Base-by-base conservation (phyloP, 352 stramenopile species). In the Pythium phragmiticola region DNA sequence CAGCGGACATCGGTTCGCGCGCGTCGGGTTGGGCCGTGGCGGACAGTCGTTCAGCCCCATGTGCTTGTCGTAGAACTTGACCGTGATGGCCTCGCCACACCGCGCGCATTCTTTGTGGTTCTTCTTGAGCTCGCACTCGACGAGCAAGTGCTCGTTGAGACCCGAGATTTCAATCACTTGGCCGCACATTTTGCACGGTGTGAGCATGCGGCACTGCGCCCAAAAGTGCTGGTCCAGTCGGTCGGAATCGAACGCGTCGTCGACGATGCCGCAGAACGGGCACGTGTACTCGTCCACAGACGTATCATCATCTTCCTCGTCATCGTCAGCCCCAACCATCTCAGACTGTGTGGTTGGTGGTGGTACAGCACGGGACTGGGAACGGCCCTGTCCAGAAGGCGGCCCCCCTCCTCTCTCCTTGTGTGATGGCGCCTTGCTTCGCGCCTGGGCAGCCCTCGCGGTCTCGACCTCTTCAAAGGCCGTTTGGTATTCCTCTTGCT, bases 221-320 rank as follows among this genome's bases (percentile, higher is more conserved):
- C 89, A 98, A 63, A 97, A 98, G 65, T 98, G 92, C 68, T 96
- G 82, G 66, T 97, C 91, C 21, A 98, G 67, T 4, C 76, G 78
- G 43, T 97, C 89, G 16, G 92, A 91, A 59, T 93, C 92, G 47
- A 96, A 98, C 13, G 77, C 77, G 16, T 89, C 76, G 65, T 97
- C 87, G 46, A 92, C 78, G 37, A 93, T 70, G 34, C 87, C 87
- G 58, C 92, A 98, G 64, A 97, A 98, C 28, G 94, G 90, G 68
- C 92, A 98, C 0, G 90, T 98, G 66, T 87, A 92, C 66, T 94
- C 83, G 50, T 92, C 80, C 30, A 92, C 78, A 0, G 80, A 92
- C 59, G 78, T 84, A 13, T 90, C 72, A 13, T 87, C 80, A n/a
- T 84, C 82, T n/a, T 87, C 82, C 4, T 82, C 63, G n/a, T 70